Evolutionary conservation across 2,329 filamentous ascomycete species (phyloP).

Genomic region (Colletotrichum magnum): DNA sequence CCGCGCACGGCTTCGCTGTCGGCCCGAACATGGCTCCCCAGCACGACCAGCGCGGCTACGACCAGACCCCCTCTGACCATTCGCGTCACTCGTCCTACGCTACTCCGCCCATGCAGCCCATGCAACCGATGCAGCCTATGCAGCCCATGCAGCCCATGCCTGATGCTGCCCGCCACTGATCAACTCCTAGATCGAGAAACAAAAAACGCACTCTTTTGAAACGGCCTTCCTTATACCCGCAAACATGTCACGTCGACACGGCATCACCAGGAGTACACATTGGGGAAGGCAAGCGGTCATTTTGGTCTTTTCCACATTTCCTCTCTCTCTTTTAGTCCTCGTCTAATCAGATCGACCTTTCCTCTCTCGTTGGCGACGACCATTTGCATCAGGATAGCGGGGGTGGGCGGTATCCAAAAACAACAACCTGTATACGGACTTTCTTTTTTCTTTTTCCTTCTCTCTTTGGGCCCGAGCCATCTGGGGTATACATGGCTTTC

Average conservation of each 20-base stretch:
- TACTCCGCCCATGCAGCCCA: conserved; percentile 27
- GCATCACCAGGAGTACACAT: conserved; percentile 38
- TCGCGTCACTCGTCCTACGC: conserved; percentile 25
- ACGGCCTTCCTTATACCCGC: conserved; percentile 34
- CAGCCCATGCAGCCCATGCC: conserved; percentile 34
- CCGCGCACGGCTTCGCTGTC: conserved; percentile 39
- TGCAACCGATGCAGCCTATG: conserved; percentile 16
- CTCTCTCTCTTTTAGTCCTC: conserved; percentile 3
- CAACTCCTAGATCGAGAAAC: conserved; percentile 27
- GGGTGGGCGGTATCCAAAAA: conserved; percentile 1
- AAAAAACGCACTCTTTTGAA: conserved; percentile 36
- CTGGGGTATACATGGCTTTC: conserved; percentile 19
- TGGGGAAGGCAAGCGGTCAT: conserved; percentile 40
- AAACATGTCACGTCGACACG: conserved; percentile 33
- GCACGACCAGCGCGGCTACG: conserved; percentile 37
- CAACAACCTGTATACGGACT: conserved; percentile 18
- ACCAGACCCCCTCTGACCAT: conserved; percentile 32
- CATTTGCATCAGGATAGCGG: conserved; percentile 34
- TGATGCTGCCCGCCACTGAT: conserved; percentile 35
- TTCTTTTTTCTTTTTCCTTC: conserved; percentile 35
- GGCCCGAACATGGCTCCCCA: conserved; percentile 33
- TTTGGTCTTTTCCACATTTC: conserved; percentile 33
- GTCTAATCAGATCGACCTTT: conserved; percentile 4
- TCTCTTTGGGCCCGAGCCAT: conserved; percentile 21
- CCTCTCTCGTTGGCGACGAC: conserved; percentile 32